These are phyloP conservation scores for Hypoxylon crocopeplum DNA, from an alignment of 495 filamentous ascomycete species.

Conservation along the genomic window DNA sequence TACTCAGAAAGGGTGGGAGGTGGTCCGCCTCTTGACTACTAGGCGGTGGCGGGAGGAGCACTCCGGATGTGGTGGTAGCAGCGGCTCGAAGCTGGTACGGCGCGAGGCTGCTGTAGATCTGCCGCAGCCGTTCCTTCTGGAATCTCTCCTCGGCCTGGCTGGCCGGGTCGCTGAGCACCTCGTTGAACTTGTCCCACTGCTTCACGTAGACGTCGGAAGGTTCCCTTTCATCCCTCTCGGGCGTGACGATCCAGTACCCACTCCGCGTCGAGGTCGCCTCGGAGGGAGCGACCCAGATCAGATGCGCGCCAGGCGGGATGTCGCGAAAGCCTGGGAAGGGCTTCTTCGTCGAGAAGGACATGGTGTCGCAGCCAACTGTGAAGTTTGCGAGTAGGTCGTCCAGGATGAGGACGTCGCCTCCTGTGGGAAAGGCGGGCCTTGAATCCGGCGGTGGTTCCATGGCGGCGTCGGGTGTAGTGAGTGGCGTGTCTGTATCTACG, in stretches of 20 bases:
- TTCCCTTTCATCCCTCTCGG: constrained; percentile 10
- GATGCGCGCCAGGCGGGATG: constrained; percentile 64
- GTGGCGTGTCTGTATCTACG: constrained; percentile 3
- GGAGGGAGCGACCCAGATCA: constrained; percentile 62
- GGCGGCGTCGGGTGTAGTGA: constrained; percentile 10
- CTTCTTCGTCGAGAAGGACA: constrained; percentile 45
- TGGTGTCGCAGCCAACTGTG: constrained; percentile 55
- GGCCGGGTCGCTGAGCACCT: constrained; percentile 50
- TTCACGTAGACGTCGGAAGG: constrained; percentile 57
- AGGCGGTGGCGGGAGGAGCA: constrained; percentile 10
- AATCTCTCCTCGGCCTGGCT: constrained; percentile 45
- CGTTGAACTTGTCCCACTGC: constrained; percentile 66
- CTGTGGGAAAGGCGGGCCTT: constrained; percentile 16
- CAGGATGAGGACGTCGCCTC: constrained; percentile 54
- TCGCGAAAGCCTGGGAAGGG: constrained; percentile 64
- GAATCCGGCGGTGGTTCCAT: constrained; percentile 21
- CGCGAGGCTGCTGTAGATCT: constrained; percentile 45
- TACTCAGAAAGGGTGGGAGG: constrained; percentile 23
- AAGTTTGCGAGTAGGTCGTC: constrained; percentile 49
- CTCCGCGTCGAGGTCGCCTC: constrained; percentile 55
- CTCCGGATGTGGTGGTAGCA: constrained; percentile 16
- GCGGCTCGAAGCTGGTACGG: constrained; percentile 43
- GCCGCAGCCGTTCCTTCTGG: constrained; percentile 43
- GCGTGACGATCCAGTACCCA: constrained; percentile 65
- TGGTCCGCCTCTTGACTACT: constrained; percentile 2